Evolutionary conservation across 495 filamentous ascomycete species (phyloP).

Genomic region (Daldinia caldariorum): DNA sequence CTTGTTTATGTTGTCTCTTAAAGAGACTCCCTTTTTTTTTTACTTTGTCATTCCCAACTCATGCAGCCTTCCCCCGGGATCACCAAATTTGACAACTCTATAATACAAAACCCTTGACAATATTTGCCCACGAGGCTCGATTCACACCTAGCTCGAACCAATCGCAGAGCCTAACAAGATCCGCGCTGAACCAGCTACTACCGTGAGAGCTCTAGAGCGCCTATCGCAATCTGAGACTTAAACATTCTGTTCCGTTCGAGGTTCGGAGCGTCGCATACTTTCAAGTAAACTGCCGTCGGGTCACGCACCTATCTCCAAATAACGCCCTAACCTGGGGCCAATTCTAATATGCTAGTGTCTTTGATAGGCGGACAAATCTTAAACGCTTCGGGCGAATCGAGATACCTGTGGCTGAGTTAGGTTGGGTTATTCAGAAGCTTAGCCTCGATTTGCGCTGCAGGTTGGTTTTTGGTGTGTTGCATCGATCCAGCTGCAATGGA

Average conservation of each 20-base stretch:
- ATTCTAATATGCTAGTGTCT: slow-evolving; percentile 34
- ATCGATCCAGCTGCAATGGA: slow-evolving; percentile 45
- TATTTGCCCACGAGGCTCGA: slow-evolving; percentile 47
- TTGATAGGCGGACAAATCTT: slow-evolving; percentile 35
- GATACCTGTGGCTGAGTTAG: slow-evolving; percentile 40
- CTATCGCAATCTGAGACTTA: slow-evolving; percentile 43
- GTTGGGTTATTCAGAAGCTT: slow-evolving; percentile 38
- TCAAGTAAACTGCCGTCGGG: slow-evolving; percentile 32
- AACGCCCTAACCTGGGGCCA: slow-evolving; percentile 7
- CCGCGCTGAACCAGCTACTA: slow-evolving; percentile 35
- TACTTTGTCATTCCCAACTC: slow-evolving; percentile 38
- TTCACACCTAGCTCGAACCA: slow-evolving; percentile 31
- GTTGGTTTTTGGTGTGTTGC: slow-evolving; percentile 34
- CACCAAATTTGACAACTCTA: slow-evolving; percentile 45
- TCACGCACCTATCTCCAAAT: slow-evolving; percentile 43
- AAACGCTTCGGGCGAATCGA: slow-evolving; percentile 37
- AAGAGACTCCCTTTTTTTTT: slow-evolving; percentile 12
- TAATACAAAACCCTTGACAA: slow-evolving; percentile 48
- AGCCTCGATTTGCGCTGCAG: slow-evolving; percentile 42
- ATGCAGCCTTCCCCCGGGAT: slow-evolving; percentile 40
- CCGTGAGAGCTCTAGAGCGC: slow-evolving; percentile 29
- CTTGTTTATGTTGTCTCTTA: slow-evolving; percentile 20
- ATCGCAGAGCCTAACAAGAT: slow-evolving; percentile 27
- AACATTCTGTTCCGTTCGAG: slow-evolving; percentile 30
- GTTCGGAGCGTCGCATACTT: slow-evolving; percentile 23